Conservation (phyloP, 1,284 basidiomycete genomes). For the Crepidotus sp. region DNA sequence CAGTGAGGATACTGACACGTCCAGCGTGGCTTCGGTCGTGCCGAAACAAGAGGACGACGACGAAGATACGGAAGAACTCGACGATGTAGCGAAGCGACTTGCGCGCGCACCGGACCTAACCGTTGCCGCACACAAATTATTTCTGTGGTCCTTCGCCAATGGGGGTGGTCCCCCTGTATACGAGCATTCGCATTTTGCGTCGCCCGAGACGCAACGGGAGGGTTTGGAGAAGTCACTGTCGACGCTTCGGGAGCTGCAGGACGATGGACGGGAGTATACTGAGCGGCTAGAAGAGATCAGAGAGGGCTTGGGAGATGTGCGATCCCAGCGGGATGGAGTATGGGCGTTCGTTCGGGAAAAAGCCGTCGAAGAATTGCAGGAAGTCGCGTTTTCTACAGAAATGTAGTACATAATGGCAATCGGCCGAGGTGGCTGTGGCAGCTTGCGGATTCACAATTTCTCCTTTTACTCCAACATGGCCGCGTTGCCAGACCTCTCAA, state of each 20-base stretch:
- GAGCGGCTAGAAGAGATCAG: slow-evolving; percentile 73
- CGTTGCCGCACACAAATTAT: slow-evolving; percentile 56
- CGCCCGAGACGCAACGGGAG: slow-evolving; percentile 55
- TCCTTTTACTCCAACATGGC: slow-evolving; percentile 26
- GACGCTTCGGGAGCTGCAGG: slow-evolving; percentile 64
- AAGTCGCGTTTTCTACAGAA: slow-evolving; percentile 5
- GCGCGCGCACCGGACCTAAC: slow-evolving; percentile 57
- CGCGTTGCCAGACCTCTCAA: slow-evolving; percentile 38
- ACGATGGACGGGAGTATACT: slow-evolving; percentile 73
- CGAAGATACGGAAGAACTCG: slow-evolving; percentile 39
- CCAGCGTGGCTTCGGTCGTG: slow-evolving; percentile 32
- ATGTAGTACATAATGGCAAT: background rate
- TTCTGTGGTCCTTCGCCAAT: slow-evolving; percentile 44
- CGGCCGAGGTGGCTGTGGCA: too few species aligned
- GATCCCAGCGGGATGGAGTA: slow-evolving; percentile 57
- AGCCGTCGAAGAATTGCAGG: slow-evolving; percentile 63
- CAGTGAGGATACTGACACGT: slow-evolving; percentile 42
- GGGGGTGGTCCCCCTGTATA: slow-evolving; percentile 32
- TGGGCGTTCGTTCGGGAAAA: slow-evolving; percentile 68
- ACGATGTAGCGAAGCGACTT: slow-evolving; percentile 42
- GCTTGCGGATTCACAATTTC: background rate
- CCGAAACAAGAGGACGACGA: slow-evolving; percentile 60
- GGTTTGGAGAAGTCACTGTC: slow-evolving; percentile 64
- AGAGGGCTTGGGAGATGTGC: slow-evolving; percentile 62
- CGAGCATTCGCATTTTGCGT: slow-evolving; percentile 54